These are phyloP conservation scores for Singerocomus inundabilis DNA, from an alignment of 1,284 basidiomycete species.

Conservation along the genomic window DNA sequence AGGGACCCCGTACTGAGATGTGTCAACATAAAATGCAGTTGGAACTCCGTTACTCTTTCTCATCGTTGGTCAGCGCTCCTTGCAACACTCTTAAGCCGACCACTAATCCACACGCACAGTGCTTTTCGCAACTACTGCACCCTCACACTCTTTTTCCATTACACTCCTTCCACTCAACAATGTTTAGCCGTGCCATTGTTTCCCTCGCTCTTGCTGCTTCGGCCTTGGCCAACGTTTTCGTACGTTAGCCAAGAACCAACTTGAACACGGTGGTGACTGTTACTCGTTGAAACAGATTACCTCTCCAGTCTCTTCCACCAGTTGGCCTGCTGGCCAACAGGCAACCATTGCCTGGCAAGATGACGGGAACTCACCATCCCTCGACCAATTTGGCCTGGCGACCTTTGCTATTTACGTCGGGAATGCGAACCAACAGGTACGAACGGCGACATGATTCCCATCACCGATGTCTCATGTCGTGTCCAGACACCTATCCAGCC, in stretches of 20 bases:
- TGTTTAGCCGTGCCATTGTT: slow-evolving; percentile 52
- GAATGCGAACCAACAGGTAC: slow-evolving; percentile 58
- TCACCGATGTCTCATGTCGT: not conserved
- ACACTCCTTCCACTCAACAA: slow-evolving; percentile 33
- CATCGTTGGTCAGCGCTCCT: not conserved
- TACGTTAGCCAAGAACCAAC: slow-evolving; percentile 36
- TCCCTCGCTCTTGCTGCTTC: slow-evolving; percentile 54
- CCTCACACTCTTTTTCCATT: slow-evolving; percentile 27
- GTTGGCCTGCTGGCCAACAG: slow-evolving; percentile 57
- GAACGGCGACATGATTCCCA: not conserved
- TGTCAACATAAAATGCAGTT: slow-evolving; percentile 18
- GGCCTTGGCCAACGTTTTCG: slow-evolving; percentile 57
- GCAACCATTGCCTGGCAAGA: slow-evolving; percentile 72
- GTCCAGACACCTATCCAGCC: slow-evolving; percentile 64
- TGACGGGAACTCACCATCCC: slow-evolving; percentile 50
- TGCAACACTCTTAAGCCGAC: not conserved
- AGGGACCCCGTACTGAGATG: too few species aligned
- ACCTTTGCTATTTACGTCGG: slow-evolving; percentile 72
- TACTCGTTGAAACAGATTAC: slow-evolving; percentile 48
- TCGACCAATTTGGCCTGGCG: slow-evolving; percentile 58
- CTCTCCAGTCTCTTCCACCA: slow-evolving; percentile 50
- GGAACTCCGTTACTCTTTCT: slow-evolving; percentile 32
- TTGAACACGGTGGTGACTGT: not conserved
- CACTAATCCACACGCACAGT: not conserved
- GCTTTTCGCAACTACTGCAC: slow-evolving; percentile 7